Base-by-base conservation (phyloP, 2,329 filamentous ascomycete species). In the Diplodia intermedia region DNA sequence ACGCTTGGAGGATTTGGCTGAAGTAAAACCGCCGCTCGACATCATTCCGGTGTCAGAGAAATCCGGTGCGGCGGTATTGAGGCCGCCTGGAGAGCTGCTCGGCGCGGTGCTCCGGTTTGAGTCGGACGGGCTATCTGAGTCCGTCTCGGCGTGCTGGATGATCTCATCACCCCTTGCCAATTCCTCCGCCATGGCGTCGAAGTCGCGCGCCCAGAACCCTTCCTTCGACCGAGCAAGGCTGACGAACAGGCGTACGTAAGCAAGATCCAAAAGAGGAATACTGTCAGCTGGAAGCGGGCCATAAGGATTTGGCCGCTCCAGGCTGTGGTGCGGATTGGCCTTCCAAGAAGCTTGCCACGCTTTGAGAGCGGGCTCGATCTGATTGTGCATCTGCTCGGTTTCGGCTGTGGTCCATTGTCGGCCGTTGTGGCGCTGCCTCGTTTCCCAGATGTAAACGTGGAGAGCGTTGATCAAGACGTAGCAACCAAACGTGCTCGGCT, bases 381-480 rank as follows among this genome's bases (percentile, higher is more conserved):
- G 93, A 1, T 91, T 88, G 77, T 97, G 94, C 93, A 98, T 97
- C 71, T 93, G 93, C 72, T 98, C 94, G 0, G 93, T 97, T 79
- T 98, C 94, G 71, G 94, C 90, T 40, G 90, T 88, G 1, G 93
- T 97, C 94, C 94, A 97, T 60, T 93, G 85, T 70, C 93, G 90
- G 73, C 91, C 93, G 73, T 94, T 90, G 73, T 97, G 94, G 65
- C 93, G 86, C 79, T 97, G 94, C 29, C 94, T 87, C 0, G 94
- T 97, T 80, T 98, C 94, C 95, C 95, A 98, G 54, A 98, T 97
- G 79, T 97, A 97, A 73, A 97, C 97, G 81, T 98, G 95, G 29
- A 98, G 84, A 3, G 95, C 94, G 76, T 97, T 94, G 77, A 98
- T 97, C 70, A 99, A 82, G 6, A 97, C 86, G 36, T 97, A 84